These are phyloP conservation scores for Fusarium pseudocircinatum DNA, from an alignment of 2,329 filamentous ascomycete genomes.

Conservation along the genomic window DNA sequence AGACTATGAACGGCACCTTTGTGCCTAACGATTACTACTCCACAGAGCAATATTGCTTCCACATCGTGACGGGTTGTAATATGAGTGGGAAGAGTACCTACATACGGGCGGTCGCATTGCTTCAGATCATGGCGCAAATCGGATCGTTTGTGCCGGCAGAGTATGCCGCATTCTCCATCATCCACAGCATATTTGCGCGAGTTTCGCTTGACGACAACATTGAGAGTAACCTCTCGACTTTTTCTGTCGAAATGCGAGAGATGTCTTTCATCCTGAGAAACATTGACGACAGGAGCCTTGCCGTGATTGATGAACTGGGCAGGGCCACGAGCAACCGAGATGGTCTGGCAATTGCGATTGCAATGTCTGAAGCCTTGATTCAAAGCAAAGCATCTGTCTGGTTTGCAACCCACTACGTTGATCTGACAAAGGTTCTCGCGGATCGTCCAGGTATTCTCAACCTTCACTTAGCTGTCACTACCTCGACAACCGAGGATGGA, in stretches of 20 bases:
- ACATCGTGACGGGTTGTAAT: slow-evolving; percentile 95
- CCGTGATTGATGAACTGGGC: slow-evolving; percentile 91
- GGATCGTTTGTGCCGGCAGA: slow-evolving; percentile 89
- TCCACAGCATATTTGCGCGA: slow-evolving; percentile 86
- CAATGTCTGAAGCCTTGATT: slow-evolving; percentile 88
- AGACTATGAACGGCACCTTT: slow-evolving; percentile 73
- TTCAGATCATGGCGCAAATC: slow-evolving; percentile 93
- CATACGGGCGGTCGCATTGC: slow-evolving; percentile 83
- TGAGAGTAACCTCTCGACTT: slow-evolving; percentile 91
- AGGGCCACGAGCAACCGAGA: slow-evolving; percentile 90
- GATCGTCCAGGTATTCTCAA: slow-evolving; percentile 83
- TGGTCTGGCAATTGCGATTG: slow-evolving; percentile 87
- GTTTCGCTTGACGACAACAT: slow-evolving; percentile 88
- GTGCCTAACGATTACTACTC: slow-evolving; percentile 93
- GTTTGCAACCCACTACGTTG: slow-evolving; percentile 93
- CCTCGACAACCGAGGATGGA: slow-evolving; percentile 59
- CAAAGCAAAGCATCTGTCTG: slow-evolving; percentile 82
- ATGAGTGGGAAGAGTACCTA: slow-evolving; percentile 99
- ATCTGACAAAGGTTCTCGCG: slow-evolving; percentile 79
- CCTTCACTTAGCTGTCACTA: slow-evolving; percentile 80
- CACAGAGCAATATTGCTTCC: slow-evolving; percentile 81
- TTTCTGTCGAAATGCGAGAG: slow-evolving; percentile 94
- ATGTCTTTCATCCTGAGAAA: slow-evolving; percentile 92
- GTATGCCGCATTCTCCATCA: slow-evolving; percentile 83
- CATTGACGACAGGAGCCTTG: slow-evolving; percentile 78